phyloP scores from a whole-genome alignment of 23 red algal genomes.

The Pyropia yezoensis region DNA sequence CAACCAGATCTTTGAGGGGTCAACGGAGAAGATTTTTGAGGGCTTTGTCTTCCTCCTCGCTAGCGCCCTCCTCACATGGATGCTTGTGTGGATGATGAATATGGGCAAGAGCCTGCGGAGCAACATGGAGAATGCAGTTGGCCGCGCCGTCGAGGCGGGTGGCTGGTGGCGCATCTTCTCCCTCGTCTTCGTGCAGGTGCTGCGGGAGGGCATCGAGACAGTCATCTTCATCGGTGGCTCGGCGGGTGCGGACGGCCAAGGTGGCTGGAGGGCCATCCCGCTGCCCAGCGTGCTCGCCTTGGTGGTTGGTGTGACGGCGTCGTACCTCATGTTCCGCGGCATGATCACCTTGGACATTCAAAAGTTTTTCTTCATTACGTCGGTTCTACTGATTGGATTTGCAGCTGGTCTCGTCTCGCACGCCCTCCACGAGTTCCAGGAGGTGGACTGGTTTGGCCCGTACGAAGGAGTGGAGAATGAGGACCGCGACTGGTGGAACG shows the following conservation, averaged over 20 bases:
- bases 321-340: constrained; percentile 52
- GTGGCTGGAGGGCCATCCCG: constrained; percentile 55
- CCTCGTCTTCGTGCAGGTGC: constrained; percentile 66
- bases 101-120: constrained; percentile 61
- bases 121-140: constrained; percentile 42
- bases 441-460: constrained; percentile 56
- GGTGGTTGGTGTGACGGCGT: constrained; percentile 32
- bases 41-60: constrained; percentile 62
- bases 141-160: constrained; percentile 28
- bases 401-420: constrained; percentile 64
- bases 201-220: constrained; percentile 76
- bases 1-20: constrained; percentile 41
- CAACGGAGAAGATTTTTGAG: constrained; percentile 64
- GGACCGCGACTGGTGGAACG: constrained; percentile 66
- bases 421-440: constrained; percentile 71
- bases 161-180: constrained; percentile 35
- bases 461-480: constrained; percentile 18
- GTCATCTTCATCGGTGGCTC: constrained; percentile 70
- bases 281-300: constrained; percentile 50
- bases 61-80: constrained; percentile 66
- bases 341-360: constrained; percentile 52
- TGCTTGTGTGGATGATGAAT: constrained; percentile 85
- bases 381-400: constrained; percentile 66
- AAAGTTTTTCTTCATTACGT: constrained; percentile 53
- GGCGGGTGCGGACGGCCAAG: constrained; percentile 17